A percentile compares a stretch with the other conserved stretches of the same genome.
phyloP scores from a whole-genome alignment of 2,329 filamentous ascomycete genomes.

The Ilyonectria destructans region DNA sequence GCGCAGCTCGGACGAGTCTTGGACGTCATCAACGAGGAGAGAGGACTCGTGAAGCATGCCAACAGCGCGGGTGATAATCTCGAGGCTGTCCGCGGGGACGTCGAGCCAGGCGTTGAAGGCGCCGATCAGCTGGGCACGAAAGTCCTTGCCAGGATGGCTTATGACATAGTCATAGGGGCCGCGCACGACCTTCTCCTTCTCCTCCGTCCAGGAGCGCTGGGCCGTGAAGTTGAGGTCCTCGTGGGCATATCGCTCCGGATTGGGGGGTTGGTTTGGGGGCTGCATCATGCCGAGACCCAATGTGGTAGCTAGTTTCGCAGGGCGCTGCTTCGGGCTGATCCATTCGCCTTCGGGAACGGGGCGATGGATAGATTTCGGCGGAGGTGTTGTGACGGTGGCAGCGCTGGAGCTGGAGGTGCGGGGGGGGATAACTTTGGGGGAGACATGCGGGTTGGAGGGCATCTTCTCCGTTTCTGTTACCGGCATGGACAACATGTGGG shows the following conservation, averaged over 20 bases:
- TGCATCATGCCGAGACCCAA: constrained; percentile 50
- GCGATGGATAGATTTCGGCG: constrained; percentile 58
- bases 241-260: constrained; percentile 68
- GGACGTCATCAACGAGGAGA: constrained; percentile 88
- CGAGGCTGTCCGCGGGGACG: constrained; percentile 79
- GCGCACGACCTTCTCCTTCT: constrained; percentile 84
- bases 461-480: constrained; percentile 47
- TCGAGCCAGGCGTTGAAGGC: constrained; percentile 88
- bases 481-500: constrained; percentile 46
- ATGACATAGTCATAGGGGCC: constrained; percentile 88
- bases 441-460: constrained; percentile 52
- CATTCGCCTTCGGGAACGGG: constrained; percentile 76
- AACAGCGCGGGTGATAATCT: constrained; percentile 84
- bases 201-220: constrained; percentile 74
- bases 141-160: constrained; percentile 87
- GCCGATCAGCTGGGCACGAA: constrained; percentile 83
- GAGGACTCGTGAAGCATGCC: constrained; percentile 91
- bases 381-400: constrained; percentile 49
- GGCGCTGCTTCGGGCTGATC: constrained; percentile 63
- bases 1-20: constrained; percentile 84
- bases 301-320: constrained; percentile 31
- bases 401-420: constrained; percentile 73
- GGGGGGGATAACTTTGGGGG: constrained; percentile 79
- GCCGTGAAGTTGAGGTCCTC: constrained; percentile 70
- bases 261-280: constrained; percentile 59